These are phyloP conservation scores for Quercus wislizeni DNA, from an alignment of 306 rosid genomes.

Conservation along the genomic window DNA sequence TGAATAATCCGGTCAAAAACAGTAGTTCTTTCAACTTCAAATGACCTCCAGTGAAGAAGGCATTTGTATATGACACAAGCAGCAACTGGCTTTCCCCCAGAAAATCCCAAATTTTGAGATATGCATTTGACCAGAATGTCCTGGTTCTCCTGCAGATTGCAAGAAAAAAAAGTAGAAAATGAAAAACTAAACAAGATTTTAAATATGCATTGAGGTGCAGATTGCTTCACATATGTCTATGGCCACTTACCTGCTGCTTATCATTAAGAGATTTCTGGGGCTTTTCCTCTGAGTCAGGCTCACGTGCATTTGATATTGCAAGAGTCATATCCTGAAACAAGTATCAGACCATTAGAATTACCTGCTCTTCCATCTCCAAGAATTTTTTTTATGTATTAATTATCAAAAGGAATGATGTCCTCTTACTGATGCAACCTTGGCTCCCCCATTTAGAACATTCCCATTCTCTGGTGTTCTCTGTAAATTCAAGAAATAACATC, in stretches of 20 bases:
- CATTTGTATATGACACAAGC: conserved; percentile 96
- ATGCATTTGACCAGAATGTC: conserved; percentile 81
- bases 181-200: conserved; percentile 18
- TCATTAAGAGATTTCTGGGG: conserved; percentile 98
- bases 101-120: conserved; percentile 96
- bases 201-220: conserved; percentile 19
- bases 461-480: conserved; percentile 99
- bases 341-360: conserved; percentile 17
- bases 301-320: conserved; percentile 74
- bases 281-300: conserved; percentile 96
- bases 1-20: conserved; percentile 96
- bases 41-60: conserved; percentile 99
- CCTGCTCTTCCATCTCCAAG: not conserved
- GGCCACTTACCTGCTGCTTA: conserved; percentile 85
- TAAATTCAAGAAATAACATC: conserved; percentile 36
- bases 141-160: conserved; percentile 85
- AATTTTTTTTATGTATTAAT: conserved; percentile 7
- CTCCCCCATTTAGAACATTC: conserved; percentile 69
- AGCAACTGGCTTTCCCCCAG: conserved; percentile 91
- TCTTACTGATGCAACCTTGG: conserved; percentile 62
- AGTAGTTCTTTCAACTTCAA: conserved; percentile 96
- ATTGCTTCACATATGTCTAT: conserved; percentile 20
- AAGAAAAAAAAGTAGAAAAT: conserved; percentile 18
- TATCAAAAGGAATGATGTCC: conserved; percentile 22
- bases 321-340: conserved; percentile 73